phyloP scores from a whole-genome alignment of 2,329 filamentous ascomycete species.

The Aureobasidium sp. region DNA sequence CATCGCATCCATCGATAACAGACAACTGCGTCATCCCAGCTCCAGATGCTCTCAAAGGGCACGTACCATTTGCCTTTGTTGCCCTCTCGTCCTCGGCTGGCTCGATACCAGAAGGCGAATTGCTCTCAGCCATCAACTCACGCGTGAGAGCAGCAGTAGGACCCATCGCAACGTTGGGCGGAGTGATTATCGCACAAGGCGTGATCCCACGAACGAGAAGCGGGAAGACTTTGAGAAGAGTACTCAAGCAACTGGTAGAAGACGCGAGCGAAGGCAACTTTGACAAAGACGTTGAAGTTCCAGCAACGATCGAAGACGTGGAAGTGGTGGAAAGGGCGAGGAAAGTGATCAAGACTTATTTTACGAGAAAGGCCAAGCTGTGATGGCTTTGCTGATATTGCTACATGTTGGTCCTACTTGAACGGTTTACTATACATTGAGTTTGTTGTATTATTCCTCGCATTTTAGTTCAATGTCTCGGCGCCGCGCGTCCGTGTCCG shows the following conservation, averaged over 20 bases:
- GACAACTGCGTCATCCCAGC: slow-evolving; percentile 84
- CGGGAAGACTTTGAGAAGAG: slow-evolving; percentile 82
- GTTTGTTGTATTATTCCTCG: not conserved
- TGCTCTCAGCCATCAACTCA: slow-evolving; percentile 60
- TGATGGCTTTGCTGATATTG: not conserved
- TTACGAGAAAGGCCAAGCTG: slow-evolving; percentile 40
- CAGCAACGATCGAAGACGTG: slow-evolving; percentile 78
- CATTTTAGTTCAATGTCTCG: not conserved
- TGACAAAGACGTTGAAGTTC: slow-evolving; percentile 64
- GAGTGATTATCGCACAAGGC: slow-evolving; percentile 73
- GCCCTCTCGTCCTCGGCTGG: slow-evolving; percentile 41
- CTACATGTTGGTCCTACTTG: not conserved
- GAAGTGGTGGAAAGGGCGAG: slow-evolving; percentile 68
- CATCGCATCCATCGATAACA: slow-evolving; percentile 68
- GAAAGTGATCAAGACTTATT: slow-evolving; percentile 67
- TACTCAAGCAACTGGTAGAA: slow-evolving; percentile 76
- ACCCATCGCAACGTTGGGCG: slow-evolving; percentile 76
- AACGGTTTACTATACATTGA: not conserved
- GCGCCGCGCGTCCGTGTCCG: slow-evolving; percentile 9
- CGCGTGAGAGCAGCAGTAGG: slow-evolving; percentile 76
- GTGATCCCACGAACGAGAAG: slow-evolving; percentile 89
- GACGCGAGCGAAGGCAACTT: slow-evolving; percentile 69
- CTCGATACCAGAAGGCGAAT: slow-evolving; percentile 30
- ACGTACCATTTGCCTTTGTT: slow-evolving; percentile 86
- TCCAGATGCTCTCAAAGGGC: slow-evolving; percentile 79